Evolutionary conservation across 768 basidiomycete genomes (phyloP).

Genomic region (Mycena kentingensis): DNA sequence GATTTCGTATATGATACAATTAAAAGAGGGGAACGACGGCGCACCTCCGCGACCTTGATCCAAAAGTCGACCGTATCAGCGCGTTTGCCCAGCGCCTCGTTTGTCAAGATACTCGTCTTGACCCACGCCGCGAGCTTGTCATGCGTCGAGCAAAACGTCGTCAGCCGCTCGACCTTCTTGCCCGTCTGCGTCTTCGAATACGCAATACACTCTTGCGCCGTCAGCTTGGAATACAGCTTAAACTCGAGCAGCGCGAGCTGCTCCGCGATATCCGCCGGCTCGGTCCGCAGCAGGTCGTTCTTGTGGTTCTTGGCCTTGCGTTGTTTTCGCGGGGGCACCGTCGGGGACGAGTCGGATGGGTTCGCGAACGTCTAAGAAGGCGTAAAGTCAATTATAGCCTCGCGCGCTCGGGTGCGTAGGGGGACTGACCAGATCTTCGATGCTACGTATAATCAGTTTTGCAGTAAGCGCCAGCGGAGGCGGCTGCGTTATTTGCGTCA

Average conservation of each 20-base stretch:
- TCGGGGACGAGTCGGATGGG: conserved; percentile 28
- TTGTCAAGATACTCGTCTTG: conserved; percentile 58
- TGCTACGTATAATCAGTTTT: conserved; percentile 48
- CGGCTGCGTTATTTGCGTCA: conserved; percentile 43
- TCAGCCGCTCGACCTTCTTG: conserved; percentile 43
- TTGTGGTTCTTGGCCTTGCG: conserved; percentile 53
- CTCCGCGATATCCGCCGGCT: conserved; percentile 71
- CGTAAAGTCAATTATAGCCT: conserved; percentile 9
- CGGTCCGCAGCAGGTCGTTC: conserved; percentile 65
- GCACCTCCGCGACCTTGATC: conserved; percentile 78
- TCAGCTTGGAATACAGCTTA: conserved; percentile 66
- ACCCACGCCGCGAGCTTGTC: conserved; percentile 71
- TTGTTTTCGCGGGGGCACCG: conserved; percentile 35
- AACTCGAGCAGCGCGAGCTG: conserved; percentile 81
- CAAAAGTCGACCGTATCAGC: conserved; percentile 68
- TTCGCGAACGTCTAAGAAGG: conserved; percentile 43
- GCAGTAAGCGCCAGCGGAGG: conserved; percentile 47
- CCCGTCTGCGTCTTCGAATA: conserved; percentile 51
- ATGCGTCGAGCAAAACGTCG: conserved; percentile 58
- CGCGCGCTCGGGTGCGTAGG: neutral
- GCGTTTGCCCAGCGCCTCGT: conserved; percentile 52
- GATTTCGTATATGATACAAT: too few relatives aligned
- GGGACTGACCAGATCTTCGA: conserved; percentile 56
- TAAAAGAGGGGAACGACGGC: conserved; percentile 21
- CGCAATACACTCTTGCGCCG: conserved; percentile 71